Evolutionary conservation across 441 rosid species (phyloP).

Genomic region (Rhodomyrtus psidioides): DNA sequence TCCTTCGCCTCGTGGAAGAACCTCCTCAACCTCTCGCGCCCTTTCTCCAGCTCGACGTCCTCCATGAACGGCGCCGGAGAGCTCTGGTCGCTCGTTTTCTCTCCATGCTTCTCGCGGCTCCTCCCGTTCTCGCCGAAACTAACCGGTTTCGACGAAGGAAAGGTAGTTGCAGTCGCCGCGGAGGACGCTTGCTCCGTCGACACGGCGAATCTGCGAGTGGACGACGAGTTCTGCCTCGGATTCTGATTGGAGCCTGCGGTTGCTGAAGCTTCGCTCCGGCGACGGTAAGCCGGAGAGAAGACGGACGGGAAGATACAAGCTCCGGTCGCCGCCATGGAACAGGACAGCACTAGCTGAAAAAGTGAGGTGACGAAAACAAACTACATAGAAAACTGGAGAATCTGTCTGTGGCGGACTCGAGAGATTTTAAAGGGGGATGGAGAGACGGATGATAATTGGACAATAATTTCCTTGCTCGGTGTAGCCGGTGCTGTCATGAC

Average conservation of each 20-base stretch:
- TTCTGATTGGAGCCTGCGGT: not conserved
- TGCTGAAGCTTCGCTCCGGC: not conserved
- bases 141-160: not conserved
- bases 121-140: not conserved
- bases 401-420: not conserved
- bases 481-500: not conserved
- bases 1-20: conserved; percentile 37
- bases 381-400: not conserved
- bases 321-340: not conserved
- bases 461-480: not conserved
- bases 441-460: not conserved
- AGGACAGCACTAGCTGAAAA: not conserved
- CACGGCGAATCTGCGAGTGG: not conserved
- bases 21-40: conserved; percentile 30
- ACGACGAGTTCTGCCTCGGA: not conserved
- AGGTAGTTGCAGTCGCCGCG: not conserved
- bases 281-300: not conserved
- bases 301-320: conserved; percentile 1
- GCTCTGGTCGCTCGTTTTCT: not conserved
- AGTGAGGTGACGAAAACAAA: not conserved
- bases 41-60: not conserved
- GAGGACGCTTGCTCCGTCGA: conserved; percentile 2
- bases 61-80: conserved; percentile 3
- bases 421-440: not conserved
- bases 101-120: not conserved